These are phyloP conservation scores for Ophiostoma quercus DNA, from an alignment of 2,329 filamentous ascomycete genomes.

Conservation along the genomic window DNA sequence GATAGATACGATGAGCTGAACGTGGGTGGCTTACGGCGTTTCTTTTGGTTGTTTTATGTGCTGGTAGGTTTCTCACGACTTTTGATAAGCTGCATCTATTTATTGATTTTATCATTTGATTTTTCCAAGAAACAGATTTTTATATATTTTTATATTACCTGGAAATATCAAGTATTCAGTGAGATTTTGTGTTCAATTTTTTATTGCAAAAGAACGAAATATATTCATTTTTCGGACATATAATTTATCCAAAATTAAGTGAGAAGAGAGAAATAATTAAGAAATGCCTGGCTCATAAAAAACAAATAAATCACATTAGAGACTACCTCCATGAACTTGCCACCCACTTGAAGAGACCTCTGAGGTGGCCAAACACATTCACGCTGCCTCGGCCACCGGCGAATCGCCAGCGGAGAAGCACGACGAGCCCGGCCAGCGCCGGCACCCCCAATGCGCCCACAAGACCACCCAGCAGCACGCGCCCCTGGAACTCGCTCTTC, in stretches of 20 bases:
- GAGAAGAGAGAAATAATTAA: too few species aligned
- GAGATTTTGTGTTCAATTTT: too few species aligned
- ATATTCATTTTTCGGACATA: too few species aligned
- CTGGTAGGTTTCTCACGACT: background rate
- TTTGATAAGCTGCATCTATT: too few species aligned
- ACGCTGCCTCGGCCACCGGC: background rate
- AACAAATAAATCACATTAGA: too few species aligned
- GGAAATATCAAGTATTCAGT: too few species aligned
- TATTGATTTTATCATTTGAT: too few species aligned
- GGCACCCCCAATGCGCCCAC: constrained; percentile 33
- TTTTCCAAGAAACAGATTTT: too few species aligned
- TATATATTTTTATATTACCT: too few species aligned
- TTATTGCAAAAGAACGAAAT: too few species aligned
- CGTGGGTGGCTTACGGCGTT: background rate
- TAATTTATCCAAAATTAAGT: too few species aligned
- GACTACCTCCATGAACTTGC: background rate
- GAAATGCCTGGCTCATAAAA: too few species aligned
- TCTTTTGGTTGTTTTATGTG: background rate
- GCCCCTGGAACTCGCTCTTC: constrained; percentile 64
- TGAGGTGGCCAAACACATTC: background rate
- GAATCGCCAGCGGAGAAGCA: constrained; percentile 23
- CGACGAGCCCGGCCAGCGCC: constrained; percentile 24
- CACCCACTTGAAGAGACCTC: constrained; percentile 3
- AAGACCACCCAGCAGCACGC: constrained; percentile 48
- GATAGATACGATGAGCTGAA: background rate